Evolutionary conservation across 192 early-diverging fungal genomes (phyloP), one percentile per base, ranked within the genome.

Genomic region (Lobosporangium transversale): DNA sequence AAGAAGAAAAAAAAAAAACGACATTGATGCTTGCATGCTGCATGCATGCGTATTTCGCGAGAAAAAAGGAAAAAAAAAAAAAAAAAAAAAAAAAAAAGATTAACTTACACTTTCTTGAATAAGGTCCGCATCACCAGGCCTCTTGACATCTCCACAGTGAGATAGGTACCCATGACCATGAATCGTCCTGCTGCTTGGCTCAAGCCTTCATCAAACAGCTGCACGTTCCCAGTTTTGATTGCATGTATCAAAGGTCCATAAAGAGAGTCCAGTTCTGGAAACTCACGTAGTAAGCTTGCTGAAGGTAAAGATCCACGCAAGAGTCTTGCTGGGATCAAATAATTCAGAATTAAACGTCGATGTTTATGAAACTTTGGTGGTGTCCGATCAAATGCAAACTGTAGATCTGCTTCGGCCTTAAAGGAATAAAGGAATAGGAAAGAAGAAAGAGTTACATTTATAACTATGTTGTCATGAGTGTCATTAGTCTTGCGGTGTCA

Each of bases 101-200:
- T n/a, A n/a, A n/a, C 86, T 76, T 88, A 95, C 78, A 94, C 86
- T 80, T 89, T 92, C 68, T 89, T 83, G 66, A 97, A 90, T 52
- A 99, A 79, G 33, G 82, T 88, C 31, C 95, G 79, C 5, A 95
- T 79, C 7, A 85, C 91, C 26, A 99, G 79, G 45, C 79, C 78
- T 37, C 94, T 80, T 20, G 88, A 86, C 15, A 89, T 70, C 66
- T 98, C 97, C 2, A 97, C 85, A 11, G 92, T 91, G 62, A 97
- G 66, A 66, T 89, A 98, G 3, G 90, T 91, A 15, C 93, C 93
- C 37, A 87, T 73, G 6, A 70, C 43, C 27, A 94, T 84, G 53
- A 98, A 73, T 11, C 66, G 61, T 27, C 80, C 56, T 79, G 94
- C 90, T 31, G 84, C 73, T 18, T 66, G 45, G 14, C 42, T 66